These are phyloP conservation scores for Solanum piurae DNA, from an alignment of 257 asterid genomes.

Conservation along the genomic window DNA sequence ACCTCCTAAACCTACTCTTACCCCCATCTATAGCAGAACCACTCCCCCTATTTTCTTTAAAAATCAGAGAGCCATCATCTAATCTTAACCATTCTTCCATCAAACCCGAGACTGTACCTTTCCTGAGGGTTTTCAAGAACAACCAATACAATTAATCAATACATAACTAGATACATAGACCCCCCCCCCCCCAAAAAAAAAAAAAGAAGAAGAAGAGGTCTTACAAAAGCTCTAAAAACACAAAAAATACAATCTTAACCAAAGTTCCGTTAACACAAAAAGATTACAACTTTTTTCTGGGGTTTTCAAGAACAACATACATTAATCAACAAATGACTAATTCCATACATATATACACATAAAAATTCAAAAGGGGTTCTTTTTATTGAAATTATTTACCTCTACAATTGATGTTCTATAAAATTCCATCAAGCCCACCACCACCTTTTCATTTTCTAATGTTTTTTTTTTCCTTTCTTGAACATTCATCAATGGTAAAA, in stretches of 20 bases:
- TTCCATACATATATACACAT: neutral
- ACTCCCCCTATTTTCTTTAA: slow-evolving; percentile 5
- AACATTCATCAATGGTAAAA: neutral
- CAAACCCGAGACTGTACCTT: slow-evolving; percentile 6
- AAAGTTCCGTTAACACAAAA: slow-evolving; percentile 33
- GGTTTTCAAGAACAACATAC: neutral
- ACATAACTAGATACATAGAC: neutral
- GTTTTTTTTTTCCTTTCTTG: neutral
- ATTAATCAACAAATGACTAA: neutral
- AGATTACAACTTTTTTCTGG: neutral
- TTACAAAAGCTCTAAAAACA: neutral
- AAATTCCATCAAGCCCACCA: neutral
- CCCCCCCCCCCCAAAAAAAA: neutral
- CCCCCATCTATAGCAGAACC: slow-evolving; percentile 29
- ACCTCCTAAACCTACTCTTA: slow-evolving; percentile 38
- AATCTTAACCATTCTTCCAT: slow-evolving; percentile 38
- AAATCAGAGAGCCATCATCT: slow-evolving; percentile 13
- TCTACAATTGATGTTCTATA: neutral
- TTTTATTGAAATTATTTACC: neutral
- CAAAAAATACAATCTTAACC: neutral
- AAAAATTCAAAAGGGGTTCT: neutral
- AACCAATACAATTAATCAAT: neutral
- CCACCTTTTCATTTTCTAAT: neutral
- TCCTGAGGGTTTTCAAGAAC: neutral
- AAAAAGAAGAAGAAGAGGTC: too few species aligned